A percentile compares a stretch with the other conserved stretches of the same genome.
Evolutionary conservation across 805 yeast genomes (phyloP).

Genomic region (Brettanomyces bruxellensis): DNA sequence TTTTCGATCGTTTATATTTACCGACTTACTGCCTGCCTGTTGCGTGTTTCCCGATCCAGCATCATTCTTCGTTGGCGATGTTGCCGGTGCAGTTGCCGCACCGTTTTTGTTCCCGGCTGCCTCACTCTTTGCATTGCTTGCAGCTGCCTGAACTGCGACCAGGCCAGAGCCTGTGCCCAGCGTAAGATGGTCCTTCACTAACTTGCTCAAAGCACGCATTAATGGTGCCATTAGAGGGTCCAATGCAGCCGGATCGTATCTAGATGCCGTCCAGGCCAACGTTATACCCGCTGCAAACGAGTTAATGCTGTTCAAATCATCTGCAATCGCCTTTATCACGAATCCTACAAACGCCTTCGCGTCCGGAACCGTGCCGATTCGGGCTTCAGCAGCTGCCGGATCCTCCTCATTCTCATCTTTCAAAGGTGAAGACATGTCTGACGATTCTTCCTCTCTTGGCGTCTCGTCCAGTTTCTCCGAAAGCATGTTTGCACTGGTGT

Average conservation of each 20-base stretch:
- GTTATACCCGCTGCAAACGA: conserved; percentile 85
- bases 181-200: conserved; percentile 79
- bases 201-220: conserved; percentile 81
- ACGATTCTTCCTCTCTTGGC: not conserved
- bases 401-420: not conserved
- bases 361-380: not conserved
- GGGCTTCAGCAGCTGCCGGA: too few relatives aligned
- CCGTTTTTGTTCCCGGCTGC: not conserved
- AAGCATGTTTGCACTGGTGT: not conserved
- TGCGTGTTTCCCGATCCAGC: too few relatives aligned
- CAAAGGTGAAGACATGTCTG: not conserved
- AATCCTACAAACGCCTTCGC: conserved; percentile 41
- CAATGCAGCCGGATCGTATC: conserved; percentile 61
- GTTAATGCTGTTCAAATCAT: conserved; percentile 61
- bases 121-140: not conserved
- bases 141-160: too few relatives aligned
- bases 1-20: too few relatives aligned
- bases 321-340: conserved; percentile 62
- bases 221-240: conserved; percentile 69
- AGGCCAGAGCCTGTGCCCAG: conserved; percentile 16
- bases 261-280: conserved; percentile 70
- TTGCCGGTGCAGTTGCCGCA: not conserved
- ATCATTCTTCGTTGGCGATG: too few relatives aligned
- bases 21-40: too few relatives aligned
- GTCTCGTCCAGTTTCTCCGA: not conserved